Conservation (phyloP, 225 moss, liverwort and hornwort species). For the Neckera pumila region DNA sequence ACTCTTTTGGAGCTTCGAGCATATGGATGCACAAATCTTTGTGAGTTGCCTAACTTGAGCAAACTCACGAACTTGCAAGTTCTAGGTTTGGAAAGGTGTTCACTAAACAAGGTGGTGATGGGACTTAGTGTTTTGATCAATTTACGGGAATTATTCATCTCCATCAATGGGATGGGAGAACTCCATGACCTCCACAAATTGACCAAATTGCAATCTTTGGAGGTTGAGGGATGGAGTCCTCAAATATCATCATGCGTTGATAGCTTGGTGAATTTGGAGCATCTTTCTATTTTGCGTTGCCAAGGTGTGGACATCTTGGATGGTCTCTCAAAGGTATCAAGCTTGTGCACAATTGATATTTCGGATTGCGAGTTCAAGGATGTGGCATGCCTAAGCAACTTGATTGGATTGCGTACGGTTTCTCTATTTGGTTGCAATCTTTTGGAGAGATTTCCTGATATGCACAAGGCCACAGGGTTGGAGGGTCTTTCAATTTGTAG, state of each 20-base stretch:
- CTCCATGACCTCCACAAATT: neutral
- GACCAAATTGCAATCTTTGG: accelerated
- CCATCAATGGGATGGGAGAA: neutral
- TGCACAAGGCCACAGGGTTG: accelerated
- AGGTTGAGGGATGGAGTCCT: neutral
- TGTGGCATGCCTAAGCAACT: neutral
- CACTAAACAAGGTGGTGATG: accelerated
- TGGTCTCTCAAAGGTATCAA: neutral
- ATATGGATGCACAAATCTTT: neutral
- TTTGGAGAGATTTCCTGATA: neutral
- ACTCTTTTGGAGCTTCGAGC: neutral
- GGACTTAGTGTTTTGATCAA: neutral
- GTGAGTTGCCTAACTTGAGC: accelerated
- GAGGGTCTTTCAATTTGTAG: accelerated
- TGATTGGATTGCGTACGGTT: neutral
- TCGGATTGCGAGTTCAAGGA: accelerated
- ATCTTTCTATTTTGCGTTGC: neutral
- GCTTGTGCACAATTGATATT: accelerated
- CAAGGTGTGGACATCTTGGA: neutral
- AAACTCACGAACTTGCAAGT: neutral
- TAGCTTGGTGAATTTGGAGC: neutral
- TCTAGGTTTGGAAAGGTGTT: accelerated
- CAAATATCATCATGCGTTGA: neutral
- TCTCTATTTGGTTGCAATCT: accelerated
- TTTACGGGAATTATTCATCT: accelerated